Evolutionary conservation across 2,329 filamentous ascomycete genomes (phyloP), one percentile per base, ranked within the genome.

Genomic region (Pseudohalonectria lignicola): DNA sequence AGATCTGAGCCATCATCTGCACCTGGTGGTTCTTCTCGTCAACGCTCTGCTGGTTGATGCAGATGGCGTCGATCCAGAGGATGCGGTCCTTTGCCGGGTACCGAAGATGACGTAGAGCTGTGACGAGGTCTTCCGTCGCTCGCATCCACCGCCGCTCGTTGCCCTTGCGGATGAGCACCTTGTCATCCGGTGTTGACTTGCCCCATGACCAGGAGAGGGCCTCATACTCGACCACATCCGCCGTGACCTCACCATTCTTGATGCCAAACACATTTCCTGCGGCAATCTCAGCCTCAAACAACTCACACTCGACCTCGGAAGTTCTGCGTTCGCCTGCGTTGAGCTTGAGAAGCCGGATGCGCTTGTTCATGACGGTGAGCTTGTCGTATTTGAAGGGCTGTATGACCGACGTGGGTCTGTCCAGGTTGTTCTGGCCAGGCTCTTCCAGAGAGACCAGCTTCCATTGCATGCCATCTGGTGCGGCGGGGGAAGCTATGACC

Each of bases 11-110:
- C 56, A 63, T 62, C 43, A 55, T 49, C 20, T 46, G 42, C 3
- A 62, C 55, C 41, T 62, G 59, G 19, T 49, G 40, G 29, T 52
- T 53, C 31, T 51, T 52, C 38, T 61, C 59, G 2, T 44, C 23
- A 32, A 54, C 43, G 4, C 43, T 28, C 31, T 18, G 19, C 34
- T 42, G 41, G 29, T 39, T 31, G 37, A 42, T 42, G 34, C 41
- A 42, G 23, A 42, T 19, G 12, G 41, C 49, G 45, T 61, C 58
- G 16, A 57, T 49, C 59, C 57, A 62, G 7, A 63, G 35, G 4
- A 37, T 46, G 41, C 18, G 31, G 31, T 34, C 31, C 18, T 18
- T 34, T 10, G 11, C 11, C 4, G 31, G 17, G 13, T 34, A 34
- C 10, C 31, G 31, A 1, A 34, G 18, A 13, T 21, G 21, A 3